These are phyloP conservation scores for Darksidea phi DNA, from an alignment of 495 filamentous ascomycete species.

Conservation along the genomic window DNA sequence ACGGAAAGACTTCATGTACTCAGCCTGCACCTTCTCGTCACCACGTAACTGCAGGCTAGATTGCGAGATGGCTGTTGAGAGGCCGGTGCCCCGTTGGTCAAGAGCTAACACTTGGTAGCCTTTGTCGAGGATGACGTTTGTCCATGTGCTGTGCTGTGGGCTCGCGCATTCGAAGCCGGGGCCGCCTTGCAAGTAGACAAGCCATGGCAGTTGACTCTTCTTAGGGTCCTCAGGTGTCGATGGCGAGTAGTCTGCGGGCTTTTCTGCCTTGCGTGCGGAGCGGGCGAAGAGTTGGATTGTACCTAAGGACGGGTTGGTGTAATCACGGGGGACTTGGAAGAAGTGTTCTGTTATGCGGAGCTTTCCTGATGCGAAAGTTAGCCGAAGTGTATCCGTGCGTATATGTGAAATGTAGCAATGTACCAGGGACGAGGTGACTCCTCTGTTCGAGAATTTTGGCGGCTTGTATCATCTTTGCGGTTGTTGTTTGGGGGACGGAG, in stretches of 20 bases:
- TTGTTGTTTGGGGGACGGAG: no score
- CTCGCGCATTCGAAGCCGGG: constrained; percentile 72
- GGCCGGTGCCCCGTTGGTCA: constrained; percentile 85
- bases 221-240: constrained; percentile 44
- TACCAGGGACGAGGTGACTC: constrained; percentile 41
- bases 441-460: constrained; percentile 44
- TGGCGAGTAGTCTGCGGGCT: constrained; percentile 53
- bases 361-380: constrained; percentile 55
- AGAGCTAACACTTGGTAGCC: constrained; percentile 84
- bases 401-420: neutral
- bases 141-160: constrained; percentile 69
- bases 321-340: constrained; percentile 80
- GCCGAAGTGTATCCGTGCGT: no score
- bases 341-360: constrained; percentile 75
- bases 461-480: constrained; percentile 30
- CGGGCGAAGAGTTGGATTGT: constrained; percentile 73
- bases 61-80: constrained; percentile 75
- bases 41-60: constrained; percentile 65
- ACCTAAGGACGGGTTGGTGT: constrained; percentile 60
- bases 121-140: constrained; percentile 67
- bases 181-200: constrained; percentile 53
- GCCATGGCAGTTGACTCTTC: constrained; percentile 57
- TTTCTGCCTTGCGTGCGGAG: constrained; percentile 62
- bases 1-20: constrained; percentile 81
- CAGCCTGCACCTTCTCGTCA: constrained; percentile 63